Base-by-base conservation (phyloP, 345 rosid genomes). In the Camelina sativa region DNA sequence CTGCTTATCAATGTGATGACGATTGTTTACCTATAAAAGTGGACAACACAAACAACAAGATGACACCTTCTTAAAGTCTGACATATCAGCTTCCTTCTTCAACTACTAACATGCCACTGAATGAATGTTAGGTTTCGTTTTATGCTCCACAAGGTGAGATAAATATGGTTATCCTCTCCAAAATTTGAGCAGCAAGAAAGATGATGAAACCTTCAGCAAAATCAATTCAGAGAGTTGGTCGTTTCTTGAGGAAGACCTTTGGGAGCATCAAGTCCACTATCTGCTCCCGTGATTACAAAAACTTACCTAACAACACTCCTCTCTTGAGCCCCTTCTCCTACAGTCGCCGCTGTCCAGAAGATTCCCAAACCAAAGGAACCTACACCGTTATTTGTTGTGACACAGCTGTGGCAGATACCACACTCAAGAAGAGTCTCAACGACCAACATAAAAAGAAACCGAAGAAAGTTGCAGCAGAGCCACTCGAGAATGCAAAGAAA, bases 151-250 rank as follows among this genome's bases (percentile, higher is more conserved):
- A 13, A 47, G 60, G 60, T 37, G 63, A 48, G 51, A 71, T 77
- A 71, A 71, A 65, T 77, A 71, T 71, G 34, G 62, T 30, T 57
- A 38, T n/a, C 32, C 11, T 59, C 73, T 75, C 13, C 10, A 15
- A 58, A 55, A 46, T 5, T 17, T 9, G 22, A 56, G 55, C 51
- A 11, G 35, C 71, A 63, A 5, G 25, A 56, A 58, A 76, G 59
- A 77, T 64, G 76, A 66, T 72, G 69, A 78, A 65, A 16, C 77
- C 76, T 54, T 30, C 68, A 51, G 73, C 82, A 75, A 88, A 86
- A 65, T 84, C 96, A 74, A 74, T 85, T 67, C 62, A 77, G 37
- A 86, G 84, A 74, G 80, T 89, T 80, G 87, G 78, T 77, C 82
- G 72, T 57, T 76, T 88, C 82, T 62, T 88, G 46, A 83, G 65